Base-by-base conservation (phyloP, 2,329 filamentous ascomycete genomes). In the Leptographium procerum region DNA sequence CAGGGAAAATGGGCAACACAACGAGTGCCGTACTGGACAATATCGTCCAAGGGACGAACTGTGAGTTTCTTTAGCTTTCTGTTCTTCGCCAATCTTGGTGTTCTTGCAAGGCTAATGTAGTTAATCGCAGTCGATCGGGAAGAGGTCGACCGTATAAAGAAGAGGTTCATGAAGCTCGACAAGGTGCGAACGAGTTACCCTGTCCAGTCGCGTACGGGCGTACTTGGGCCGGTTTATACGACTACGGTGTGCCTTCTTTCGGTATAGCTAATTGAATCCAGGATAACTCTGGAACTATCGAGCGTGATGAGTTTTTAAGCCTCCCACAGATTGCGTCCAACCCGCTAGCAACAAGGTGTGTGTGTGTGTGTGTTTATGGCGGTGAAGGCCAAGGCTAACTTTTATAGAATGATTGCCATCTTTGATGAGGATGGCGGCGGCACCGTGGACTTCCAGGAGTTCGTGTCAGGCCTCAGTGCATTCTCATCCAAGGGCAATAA, bases 401-500 rank as follows among this genome's bases (percentile, higher is more conserved):
- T 5, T 22, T 19, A 14, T 19, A 91, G 89, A 73, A 96, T 99
- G 91, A 99, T 99, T 69, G 92, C 94, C 60, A 99, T 97, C 67
- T 97, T 99, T 70, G 94, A 99, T 73, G 94, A 97, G 74, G 94
- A 99, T 72, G 94, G 94, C 62, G 92, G 94, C 66, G 94, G 94
- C 68, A 90, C 96, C 67, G 94, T 99, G 66, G 94, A 99, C 73
- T 99, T 99, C 74, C 91, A 97, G 70, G 94, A 99, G 74, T 99
- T 99, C 71, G 94, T 99, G 11, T 91, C 89, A 1, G 94, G 94
- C 5, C 83, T 99, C 53, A 92, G 87, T 65, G 94, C 94, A 47
- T 99, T 99, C 80, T 94, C 88, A 70, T 91, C 88, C 75, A 97
- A 96, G 77, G 94, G 94, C 62, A 96, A 97, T 78, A 97, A 99